Base-by-base conservation (phyloP, 139 green algal species). In the Chlorella sp. region DNA sequence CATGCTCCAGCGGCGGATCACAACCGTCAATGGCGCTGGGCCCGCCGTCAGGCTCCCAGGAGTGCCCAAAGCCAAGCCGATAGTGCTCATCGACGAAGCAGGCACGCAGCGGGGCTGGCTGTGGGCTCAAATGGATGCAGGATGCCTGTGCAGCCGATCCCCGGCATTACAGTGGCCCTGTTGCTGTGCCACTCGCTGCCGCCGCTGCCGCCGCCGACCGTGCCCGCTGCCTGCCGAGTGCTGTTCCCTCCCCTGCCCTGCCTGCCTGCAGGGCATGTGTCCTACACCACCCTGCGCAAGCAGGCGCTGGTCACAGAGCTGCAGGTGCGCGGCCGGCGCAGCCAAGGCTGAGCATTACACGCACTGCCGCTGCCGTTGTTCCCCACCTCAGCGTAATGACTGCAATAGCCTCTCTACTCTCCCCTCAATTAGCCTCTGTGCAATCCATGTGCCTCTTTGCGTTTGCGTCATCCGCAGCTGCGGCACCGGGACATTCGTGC, bases 211-310 rank as follows among this genome's bases (percentile, higher is more conserved):
- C 70, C 11, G 12, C 70, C 25, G 34, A 67, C 68, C 44, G 44
- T 51, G 44, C 44, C 44, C 44, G 44, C 44, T 51, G 44, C 44
- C 44, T 6, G 9, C 9, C 44, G 9, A 51, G 7, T 51, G 26
- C 41, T 39, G 7, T 2, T 56, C 0, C 20, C 18, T 15, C 20
- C 51, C 21, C 74, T 32, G 28, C 17, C 67, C 28, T 32, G 11
- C 41, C 44, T 18, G 38, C 11, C 41, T 39, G 60, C 83, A 87
- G 83, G 83, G 0, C 44, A 78, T 13, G 44, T 64, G 3, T 65
- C 30, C 30, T 87, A 87, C 63, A 87, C 83, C 25, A 87, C 83
- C 5, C 63, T 87, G 62, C 74, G 74, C 41, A 87, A 87, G 74
- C 83, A 87, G 73, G 73, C 83, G 23, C 63, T 87, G 44, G 74